Evolutionary conservation across 2,329 filamentous ascomycete species (phyloP), one percentile per base, ranked within the genome.

Genomic region (Periconia macrospinosa): DNA sequence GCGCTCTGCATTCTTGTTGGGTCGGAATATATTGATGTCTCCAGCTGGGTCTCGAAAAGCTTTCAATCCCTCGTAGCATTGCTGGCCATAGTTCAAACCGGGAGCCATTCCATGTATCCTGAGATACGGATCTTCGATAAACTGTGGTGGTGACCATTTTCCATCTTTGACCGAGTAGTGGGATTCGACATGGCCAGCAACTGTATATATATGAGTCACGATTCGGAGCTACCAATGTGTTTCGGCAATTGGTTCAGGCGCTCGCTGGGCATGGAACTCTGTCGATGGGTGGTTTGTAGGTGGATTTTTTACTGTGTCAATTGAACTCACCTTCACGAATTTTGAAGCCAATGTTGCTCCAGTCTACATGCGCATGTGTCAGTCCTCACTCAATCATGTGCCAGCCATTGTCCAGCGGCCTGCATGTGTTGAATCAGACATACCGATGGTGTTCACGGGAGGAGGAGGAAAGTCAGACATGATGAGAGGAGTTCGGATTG

Each of bases 11-110:
- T 97, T 97, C 70, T 88, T 86, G 68, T 87, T 83, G 0, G 93
- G 90, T 5, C 93, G 89, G 85, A 97, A 97, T 73, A 97, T 85
- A 71, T 86, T 85, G 77, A 97, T 92, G 55, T 78, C 76, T 73
- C 89, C 85, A 53, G 83, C 79, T 17, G 91, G 89, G 2, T 82
- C 80, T 58, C 93, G 91, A 83, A 97, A 97, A 51, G 93, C 92
- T 77, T 97, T 97, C 73, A 97, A 86, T n/a, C 94, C 94, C 75
- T 99, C 94, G 80, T 96, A 99, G 67, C 91, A 93, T 79, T 97
- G 94, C 72, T 96, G 92, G 54, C 93, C 70, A 75, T 99, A 99
- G 82, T 99, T 99, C 61, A 97, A 85, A 42, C 86, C 93, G 0
- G 94, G 92, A 0, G 92, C 88, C 90, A 99, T 94, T 75, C 93